Evolutionary conservation across 148 eudicot species (phyloP).

Genomic region (Limonium bicolor): DNA sequence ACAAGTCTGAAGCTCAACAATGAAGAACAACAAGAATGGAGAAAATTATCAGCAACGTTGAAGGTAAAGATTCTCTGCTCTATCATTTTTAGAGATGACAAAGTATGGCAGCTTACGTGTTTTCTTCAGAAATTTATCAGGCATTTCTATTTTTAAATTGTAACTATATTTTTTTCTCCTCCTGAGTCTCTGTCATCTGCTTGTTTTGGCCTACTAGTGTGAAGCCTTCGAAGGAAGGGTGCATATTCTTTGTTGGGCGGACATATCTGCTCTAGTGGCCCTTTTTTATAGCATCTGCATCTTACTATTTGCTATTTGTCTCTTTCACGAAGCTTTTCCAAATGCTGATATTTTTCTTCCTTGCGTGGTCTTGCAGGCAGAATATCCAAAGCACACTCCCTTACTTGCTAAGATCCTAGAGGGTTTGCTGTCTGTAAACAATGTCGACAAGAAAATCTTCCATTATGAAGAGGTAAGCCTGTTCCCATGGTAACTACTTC

Average conservation of each 20-base stretch:
- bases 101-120: too few relatives aligned
- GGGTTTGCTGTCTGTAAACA: slow-evolving; percentile 45
- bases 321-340: too few relatives aligned
- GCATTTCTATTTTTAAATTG: neutral
- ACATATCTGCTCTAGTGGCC: too few relatives aligned
- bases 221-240: too few relatives aligned
- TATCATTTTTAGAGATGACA: too few relatives aligned
- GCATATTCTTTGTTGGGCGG: too few relatives aligned
- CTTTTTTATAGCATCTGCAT: too few relatives aligned
- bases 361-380: slow-evolving; percentile 42
- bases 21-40: slow-evolving; percentile 83
- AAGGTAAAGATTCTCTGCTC: too few relatives aligned
- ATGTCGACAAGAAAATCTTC: slow-evolving; percentile 33
- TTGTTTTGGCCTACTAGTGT: too few relatives aligned
- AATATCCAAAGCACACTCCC: slow-evolving; percentile 80
- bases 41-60: slow-evolving; percentile 45
- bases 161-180: neutral
- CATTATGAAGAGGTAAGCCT: slow-evolving; percentile 56
- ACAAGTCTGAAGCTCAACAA: slow-evolving; percentile 61
- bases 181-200: neutral
- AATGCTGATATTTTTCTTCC: too few relatives aligned
- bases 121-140: neutral
- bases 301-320: too few relatives aligned
- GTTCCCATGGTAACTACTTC: too few relatives aligned
- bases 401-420: slow-evolving; percentile 91